Conservation (phyloP, 1,139 yeast genomes). For the Yamadazyma friedrichii region DNA sequence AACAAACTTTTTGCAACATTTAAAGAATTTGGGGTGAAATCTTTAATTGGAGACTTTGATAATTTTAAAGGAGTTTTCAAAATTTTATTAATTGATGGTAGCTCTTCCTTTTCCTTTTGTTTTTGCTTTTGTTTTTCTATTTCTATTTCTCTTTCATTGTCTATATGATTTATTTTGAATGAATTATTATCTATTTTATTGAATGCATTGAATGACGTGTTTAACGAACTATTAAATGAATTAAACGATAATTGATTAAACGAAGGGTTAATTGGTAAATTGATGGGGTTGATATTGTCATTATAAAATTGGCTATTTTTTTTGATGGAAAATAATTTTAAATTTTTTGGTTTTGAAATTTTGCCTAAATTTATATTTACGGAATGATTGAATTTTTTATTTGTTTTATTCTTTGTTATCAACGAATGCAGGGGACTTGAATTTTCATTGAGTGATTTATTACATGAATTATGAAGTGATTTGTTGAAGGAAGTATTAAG, state of each 20-base stretch:
- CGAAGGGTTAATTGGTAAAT: slow-evolving; percentile 9
- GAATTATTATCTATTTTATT: background rate
- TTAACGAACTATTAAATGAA: slow-evolving; percentile 1
- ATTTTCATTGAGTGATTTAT: slow-evolving; percentile 1
- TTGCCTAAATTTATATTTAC: slow-evolving; percentile 10
- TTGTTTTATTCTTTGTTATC: slow-evolving; percentile 6
- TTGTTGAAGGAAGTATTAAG: background rate
- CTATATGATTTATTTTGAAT: background rate
- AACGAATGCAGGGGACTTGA: no score
- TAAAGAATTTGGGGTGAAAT: slow-evolving; percentile 48
- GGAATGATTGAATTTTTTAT: slow-evolving; percentile 8
- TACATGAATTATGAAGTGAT: background rate
- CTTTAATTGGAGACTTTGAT: slow-evolving; percentile 25
- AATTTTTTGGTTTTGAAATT: slow-evolving; percentile 15
- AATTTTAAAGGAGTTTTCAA: slow-evolving; percentile 45
- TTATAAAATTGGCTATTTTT: slow-evolving; percentile 28
- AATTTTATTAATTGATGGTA: slow-evolving; percentile 46
- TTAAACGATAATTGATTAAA: slow-evolving; percentile 7
- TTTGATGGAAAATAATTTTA: slow-evolving; percentile 35
- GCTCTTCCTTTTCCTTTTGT: slow-evolving; percentile 9
- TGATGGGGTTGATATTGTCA: slow-evolving; percentile 7
- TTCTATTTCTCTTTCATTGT: background rate
- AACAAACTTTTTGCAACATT: slow-evolving; percentile 49
- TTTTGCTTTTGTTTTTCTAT: background rate
- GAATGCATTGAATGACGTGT: slow-evolving; percentile 3